Base-by-base conservation (phyloP, 2,329 filamentous ascomycete species). In the Byssochlamys sp. region DNA sequence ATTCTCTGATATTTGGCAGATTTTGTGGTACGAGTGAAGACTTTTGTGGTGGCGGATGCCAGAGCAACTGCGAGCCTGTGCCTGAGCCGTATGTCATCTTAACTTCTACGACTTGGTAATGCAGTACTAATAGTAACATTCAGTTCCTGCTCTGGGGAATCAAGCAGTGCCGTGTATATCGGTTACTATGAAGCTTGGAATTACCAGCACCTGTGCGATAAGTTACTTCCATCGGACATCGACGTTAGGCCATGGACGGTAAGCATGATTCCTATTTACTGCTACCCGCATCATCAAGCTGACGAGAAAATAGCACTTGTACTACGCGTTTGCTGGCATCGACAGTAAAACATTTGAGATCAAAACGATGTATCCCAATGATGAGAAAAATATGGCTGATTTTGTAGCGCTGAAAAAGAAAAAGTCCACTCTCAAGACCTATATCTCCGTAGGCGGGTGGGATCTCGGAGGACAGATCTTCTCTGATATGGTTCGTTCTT, bases 361-460 rank as follows among this genome's bases (percentile, higher is more conserved):
- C 12, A 39, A n/a, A 4, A 39, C 12, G 1, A 2, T 39, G 35
- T 39, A 39, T n/a, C 12, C 35, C 2, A 39, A 39, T 39, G 35
- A 39, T 14, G 48, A 57, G 26, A 33, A 55, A 2, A 45, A 51
- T 55, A 52, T 33, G 7, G 1, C 6, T 4, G 28, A 58, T 2
- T 60, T 62, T 27, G 54, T 5, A 1, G 53, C 52, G 3, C 14
- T n/a, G 1, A 65, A 63, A 29, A 48, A 58, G 6, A 59, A 59
- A 10, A 65, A 63, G 51, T 29, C 58, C 4, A 26, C 27, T 2
- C 55, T 64, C 1, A 61, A 63, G 31, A 57, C 52, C 1, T 63
- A 48, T 9, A 59, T 65, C 10, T 61, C 62, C 1, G 58, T 65
- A 11, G 60, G 62, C 6, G 63, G 63, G 1, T 65, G 60, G 62